Evolutionary conservation across 1,284 basidiomycete genomes (phyloP), one percentile per base, ranked within the genome.

Genomic region (Phaffia rhodozyma): DNA sequence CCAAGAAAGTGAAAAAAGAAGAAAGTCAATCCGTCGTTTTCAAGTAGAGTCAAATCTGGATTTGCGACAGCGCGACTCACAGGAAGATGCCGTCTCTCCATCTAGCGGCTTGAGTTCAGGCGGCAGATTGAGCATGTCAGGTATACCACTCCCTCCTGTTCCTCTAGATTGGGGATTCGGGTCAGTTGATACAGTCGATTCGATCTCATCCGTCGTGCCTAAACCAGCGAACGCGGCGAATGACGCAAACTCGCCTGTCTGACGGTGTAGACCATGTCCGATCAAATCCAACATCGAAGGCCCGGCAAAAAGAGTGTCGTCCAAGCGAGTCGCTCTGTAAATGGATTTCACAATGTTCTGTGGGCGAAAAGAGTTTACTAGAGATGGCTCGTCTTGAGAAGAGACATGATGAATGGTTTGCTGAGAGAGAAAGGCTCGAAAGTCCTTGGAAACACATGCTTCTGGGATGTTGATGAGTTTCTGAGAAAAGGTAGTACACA

Each of bases 211-310:
- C 87, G 69, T 89, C 89, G 64, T 85, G 83, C n/a, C 89, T 77
- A 0, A 20, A n/a, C 48, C 49, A 20, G 58, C 58, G 11, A 66
- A 84, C 4, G 86, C 87, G 34, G 85, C 84, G 58, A 91, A 84
- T 0, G 87, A 87, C 0, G 86, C 86, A 66, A 91, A 85, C 70
- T 94, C 91, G 9, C 87, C 87, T 1, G 89, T 87, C 74, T 96
- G 92, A 23, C 86, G 83, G 3, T 86, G 89, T 13, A 96, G 82
- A 5, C 89, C 83, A 70, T 88, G 86, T 60, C 64, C 59, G 23
- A 96, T 89, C 62, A 93, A 84, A 72, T 97, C 92, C 53, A 96
- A 78, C 89, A 96, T 94, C 0, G 89, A 91, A 0, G 89, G 89
- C 0, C 88, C 89, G 66, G 90, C 89, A 74, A 91, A 85, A 80